Percentiles rank a stretch among this genome's conserved stretches.
Conservation (phyloP, 2,329 filamentous ascomycete genomes). For the Fusarium dimerum region DNA sequence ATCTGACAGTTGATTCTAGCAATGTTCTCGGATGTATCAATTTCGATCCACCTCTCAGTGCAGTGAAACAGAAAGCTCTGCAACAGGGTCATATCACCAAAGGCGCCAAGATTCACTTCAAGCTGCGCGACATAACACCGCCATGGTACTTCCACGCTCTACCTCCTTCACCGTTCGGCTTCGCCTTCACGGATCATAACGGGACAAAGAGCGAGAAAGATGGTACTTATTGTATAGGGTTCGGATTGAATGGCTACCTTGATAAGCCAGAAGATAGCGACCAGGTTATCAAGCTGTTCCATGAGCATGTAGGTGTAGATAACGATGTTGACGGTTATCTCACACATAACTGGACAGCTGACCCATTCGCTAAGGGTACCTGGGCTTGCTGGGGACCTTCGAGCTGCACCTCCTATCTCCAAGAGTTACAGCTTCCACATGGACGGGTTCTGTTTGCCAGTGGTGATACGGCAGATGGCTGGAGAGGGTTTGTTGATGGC, state of each 20-base stretch:
- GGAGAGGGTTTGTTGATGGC: slow-evolving; percentile 26
- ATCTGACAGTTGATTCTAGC: neutral
- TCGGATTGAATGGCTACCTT: slow-evolving; percentile 11
- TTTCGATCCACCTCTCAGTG: neutral
- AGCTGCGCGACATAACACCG: neutral
- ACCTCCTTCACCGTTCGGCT: slow-evolving; percentile 10
- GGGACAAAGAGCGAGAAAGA: slow-evolving; percentile 2
- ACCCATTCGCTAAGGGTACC: slow-evolving; percentile 9
- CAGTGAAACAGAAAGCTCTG: slow-evolving; percentile 9
- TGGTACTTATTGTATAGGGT: slow-evolving; percentile 21
- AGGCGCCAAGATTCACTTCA: slow-evolving; percentile 17
- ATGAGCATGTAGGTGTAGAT: slow-evolving; percentile 5
- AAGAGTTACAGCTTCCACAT: slow-evolving; percentile 14
- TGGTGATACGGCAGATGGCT: slow-evolving; percentile 24
- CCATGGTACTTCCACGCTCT: slow-evolving; percentile 12
- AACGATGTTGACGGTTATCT: slow-evolving; percentile 16
- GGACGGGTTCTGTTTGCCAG: slow-evolving; percentile 21
- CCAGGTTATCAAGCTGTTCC: slow-evolving; percentile 6
- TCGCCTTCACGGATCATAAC: slow-evolving; percentile 22
- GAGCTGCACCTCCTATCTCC: slow-evolving; percentile 5
- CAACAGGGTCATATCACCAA: slow-evolving; percentile 10
- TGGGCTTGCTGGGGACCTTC: slow-evolving; percentile 23
- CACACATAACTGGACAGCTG: slow-evolving; percentile 23
- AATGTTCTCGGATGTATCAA: slow-evolving; percentile 4
- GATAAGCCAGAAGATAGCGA: neutral